Evolutionary conservation across 768 basidiomycete genomes (phyloP), one percentile per base, ranked within the genome.

Genomic region (Lentinula sp.): DNA sequence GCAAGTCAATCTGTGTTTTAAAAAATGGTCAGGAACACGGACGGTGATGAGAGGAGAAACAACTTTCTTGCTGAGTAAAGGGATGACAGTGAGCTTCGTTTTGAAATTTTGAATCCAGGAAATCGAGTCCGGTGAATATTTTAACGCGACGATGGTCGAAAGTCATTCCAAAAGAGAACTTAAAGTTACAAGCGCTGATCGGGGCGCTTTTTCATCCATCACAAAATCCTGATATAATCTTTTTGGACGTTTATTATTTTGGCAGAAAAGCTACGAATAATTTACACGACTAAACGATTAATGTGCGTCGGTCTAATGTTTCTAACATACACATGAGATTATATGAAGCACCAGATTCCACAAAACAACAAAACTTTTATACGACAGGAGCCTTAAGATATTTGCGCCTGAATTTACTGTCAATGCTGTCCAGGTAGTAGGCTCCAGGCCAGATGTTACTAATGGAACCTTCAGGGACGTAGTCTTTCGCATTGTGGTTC

Each of bases 361-460:
- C 18, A 23, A 52, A 52, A 12, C 18, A 50, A 52, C 28, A 18
- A 52, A 52, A 52, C 9, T 12, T 42, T 74, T 66, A 78, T 62
- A 73, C 77, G 18, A 73, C 41, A 36, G 80, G 79, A 28, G 80
- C 78, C 45, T 77, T 73, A 62, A 79, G 75, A 76, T 99, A 99
- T 73, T 90, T 93, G 71, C 97, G 84, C 68, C 97, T 81, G 85
- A 88, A 95, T 76, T 95, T 95, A 68, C 80, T 77, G 76, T 98
- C 97, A 68, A 96, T 88, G 70, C 80, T 83, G 64, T 88, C 87
- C 66, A 99, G 90, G 82, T 98, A 98, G 79, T 89, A 98, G 18
- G 89, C 80, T 49, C 95, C 95, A 3, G 91, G 88, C 91, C 93
- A 95, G 73, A 99, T 89, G 82, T 97, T 90, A 63, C 95, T 91